These are phyloP conservation scores for Pisolithus thermaeus DNA, from an alignment of 1,284 basidiomycete genomes.

Conservation along the genomic window DNA sequence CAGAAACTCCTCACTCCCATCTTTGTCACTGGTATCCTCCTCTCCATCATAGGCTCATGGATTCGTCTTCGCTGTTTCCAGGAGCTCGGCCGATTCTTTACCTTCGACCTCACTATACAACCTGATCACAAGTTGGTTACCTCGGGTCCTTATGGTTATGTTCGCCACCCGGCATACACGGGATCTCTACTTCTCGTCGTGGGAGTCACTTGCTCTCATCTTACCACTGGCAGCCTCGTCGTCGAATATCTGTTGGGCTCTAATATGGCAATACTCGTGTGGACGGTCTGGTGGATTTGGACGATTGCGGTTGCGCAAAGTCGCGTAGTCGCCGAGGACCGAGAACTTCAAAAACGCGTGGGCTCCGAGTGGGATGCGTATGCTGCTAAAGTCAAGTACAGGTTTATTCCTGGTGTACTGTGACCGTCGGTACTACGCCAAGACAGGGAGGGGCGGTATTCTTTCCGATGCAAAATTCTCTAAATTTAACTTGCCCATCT, in stretches of 20 bases:
- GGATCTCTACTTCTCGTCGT: conserved; percentile 44
- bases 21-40: conserved; percentile 45
- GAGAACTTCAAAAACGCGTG: conserved; percentile 45
- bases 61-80: conserved; percentile 36
- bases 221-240: conserved; percentile 50
- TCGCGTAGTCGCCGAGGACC: conserved; percentile 48
- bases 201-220: conserved; percentile 45
- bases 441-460: neutral
- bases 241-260: conserved; percentile 41
- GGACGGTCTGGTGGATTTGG: conserved; percentile 49
- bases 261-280: conserved; percentile 31
- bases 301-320: conserved; percentile 44
- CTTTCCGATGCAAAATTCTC: neutral
- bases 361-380: conserved; percentile 47
- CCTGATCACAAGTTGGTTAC: conserved; percentile 51
- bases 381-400: conserved; percentile 41
- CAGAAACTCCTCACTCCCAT: conserved; percentile 38
- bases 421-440: neutral
- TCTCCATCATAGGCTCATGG: conserved; percentile 41
- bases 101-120: conserved; percentile 55
- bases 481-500: neutral
- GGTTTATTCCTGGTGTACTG: conserved; percentile 49
- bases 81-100: conserved; percentile 49
- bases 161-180: conserved; percentile 50
- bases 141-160: conserved; percentile 45